These are phyloP conservation scores for Intubia oerlemansii DNA, from an alignment of 2,329 filamentous ascomycete species.

Conservation along the genomic window DNA sequence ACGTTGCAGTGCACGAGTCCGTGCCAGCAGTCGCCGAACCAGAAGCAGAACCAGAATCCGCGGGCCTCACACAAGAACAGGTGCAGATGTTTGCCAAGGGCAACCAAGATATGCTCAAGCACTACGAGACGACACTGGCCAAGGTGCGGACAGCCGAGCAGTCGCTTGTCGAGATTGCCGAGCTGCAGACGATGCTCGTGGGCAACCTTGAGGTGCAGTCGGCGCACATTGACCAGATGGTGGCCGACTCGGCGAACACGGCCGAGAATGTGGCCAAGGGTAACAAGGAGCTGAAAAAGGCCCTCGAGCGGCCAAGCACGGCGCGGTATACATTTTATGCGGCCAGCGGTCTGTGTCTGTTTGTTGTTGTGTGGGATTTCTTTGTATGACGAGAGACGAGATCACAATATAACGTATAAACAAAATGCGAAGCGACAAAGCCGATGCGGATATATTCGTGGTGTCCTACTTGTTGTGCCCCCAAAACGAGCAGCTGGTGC, in stretches of 20 bases:
- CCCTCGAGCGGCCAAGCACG: constrained; percentile 47
- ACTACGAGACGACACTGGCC: constrained; percentile 83
- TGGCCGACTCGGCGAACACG: constrained; percentile 59
- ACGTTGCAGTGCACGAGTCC: too few species aligned
- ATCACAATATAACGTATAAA: too few species aligned
- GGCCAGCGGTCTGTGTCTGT: constrained; percentile 53
- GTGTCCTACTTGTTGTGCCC: too few species aligned
- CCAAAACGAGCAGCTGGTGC: too few species aligned
- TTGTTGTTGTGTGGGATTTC: constrained; percentile 60
- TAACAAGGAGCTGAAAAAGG: constrained; percentile 79
- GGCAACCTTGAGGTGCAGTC: constrained; percentile 70
- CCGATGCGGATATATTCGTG: too few species aligned
- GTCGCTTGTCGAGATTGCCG: constrained; percentile 78
- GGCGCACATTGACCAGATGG: constrained; percentile 73
- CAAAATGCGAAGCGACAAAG: too few species aligned
- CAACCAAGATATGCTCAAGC: constrained; percentile 78
- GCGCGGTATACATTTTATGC: constrained; percentile 64
- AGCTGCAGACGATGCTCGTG: constrained; percentile 75
- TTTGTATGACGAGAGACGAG: too few species aligned
- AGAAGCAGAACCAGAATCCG: neutral
- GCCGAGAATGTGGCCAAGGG: constrained; percentile 72
- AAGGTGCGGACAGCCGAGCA: constrained; percentile 83
- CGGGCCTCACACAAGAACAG: constrained; percentile 52
- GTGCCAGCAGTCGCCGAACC: constrained; percentile 12
- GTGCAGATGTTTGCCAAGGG: constrained; percentile 84